A percentile compares a stretch with the other conserved stretches of the same genome.
These are phyloP conservation scores for Chlamydomonas eustigma DNA, from an alignment of 139 green algal genomes.

Conservation along the genomic window DNA sequence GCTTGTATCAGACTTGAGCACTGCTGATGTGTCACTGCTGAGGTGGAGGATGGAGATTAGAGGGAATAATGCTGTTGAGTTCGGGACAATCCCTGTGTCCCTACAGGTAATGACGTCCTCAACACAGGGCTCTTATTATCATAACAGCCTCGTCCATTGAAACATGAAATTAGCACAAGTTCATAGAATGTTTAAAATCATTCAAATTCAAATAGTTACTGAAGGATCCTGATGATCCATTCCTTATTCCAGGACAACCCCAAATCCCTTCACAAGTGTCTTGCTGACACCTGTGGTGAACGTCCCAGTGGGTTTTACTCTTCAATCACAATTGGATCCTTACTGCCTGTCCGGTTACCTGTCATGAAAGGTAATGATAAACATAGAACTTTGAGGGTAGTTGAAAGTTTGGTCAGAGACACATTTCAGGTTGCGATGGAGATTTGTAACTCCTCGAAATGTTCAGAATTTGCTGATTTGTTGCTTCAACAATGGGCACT, in stretches of 20 bases:
- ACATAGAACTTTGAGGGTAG: no score
- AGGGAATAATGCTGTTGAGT: conserved; percentile 39
- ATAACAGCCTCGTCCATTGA: no score
- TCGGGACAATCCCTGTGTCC: conserved; percentile 23
- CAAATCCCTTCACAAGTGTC: conserved; percentile 40
- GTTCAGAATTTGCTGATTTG: no score
- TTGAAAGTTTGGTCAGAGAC: no score
- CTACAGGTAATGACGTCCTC: conserved; percentile 35
- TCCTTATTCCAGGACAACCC: conserved; percentile 26
- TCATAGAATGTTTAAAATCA: no score
- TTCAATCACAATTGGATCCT: conserved; percentile 32
- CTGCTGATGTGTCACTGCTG: conserved; percentile 44
- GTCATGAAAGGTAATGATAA: conserved; percentile 27
- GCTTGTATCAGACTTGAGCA: conserved; percentile 58
- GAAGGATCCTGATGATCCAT: no score
- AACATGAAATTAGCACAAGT: no score
- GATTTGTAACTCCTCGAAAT: no score
- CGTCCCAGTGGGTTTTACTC: conserved; percentile 29
- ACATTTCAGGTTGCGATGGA: no score
- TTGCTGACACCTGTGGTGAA: background rate
- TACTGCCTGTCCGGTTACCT: conserved; percentile 29
- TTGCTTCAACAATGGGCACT: no score
- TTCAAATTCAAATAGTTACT: no score
- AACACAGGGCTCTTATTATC: no score
- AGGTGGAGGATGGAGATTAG: conserved; percentile 29